Percentiles rank a stretch among this genome's conserved stretches.
Conservation (phyloP, 192 early-diverging fungal species). For the Coemansia sp. region DNA sequence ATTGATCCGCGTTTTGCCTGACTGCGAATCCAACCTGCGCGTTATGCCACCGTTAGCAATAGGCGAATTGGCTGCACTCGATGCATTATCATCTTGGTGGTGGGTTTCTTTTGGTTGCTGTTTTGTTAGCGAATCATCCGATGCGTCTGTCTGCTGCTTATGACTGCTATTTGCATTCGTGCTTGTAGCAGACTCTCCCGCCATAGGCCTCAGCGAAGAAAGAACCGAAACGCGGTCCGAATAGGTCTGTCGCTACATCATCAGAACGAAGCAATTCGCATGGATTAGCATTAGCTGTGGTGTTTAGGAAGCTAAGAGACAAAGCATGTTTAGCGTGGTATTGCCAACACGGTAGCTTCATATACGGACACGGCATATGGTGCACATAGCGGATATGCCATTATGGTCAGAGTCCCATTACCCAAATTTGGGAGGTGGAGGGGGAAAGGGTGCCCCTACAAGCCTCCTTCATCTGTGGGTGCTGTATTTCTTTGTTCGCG, state of each 20-base stretch:
- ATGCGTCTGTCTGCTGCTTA: neutral
- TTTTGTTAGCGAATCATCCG: neutral
- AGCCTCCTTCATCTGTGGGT: neutral
- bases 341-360: neutral
- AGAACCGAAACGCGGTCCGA: constrained; percentile 53
- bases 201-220: constrained; percentile 32
- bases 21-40: neutral
- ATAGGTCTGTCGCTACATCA: constrained; percentile 53
- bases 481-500: neutral
- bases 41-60: neutral
- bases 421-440: neutral
- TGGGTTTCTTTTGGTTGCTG: neutral
- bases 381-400: neutral
- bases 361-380: neutral
- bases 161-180: neutral
- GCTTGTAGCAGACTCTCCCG: constrained; percentile 1
- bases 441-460: neutral
- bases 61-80: neutral
- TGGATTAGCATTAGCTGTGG: neutral
- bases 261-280: neutral
- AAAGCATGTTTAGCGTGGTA: neutral
- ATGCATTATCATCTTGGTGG: neutral
- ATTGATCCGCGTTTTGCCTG: neutral
- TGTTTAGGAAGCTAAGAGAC: neutral
- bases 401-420: neutral